Evolutionary conservation across 2,329 filamentous ascomycete genomes (phyloP).

Genomic region (Colletotrichum lindemuthianum): DNA sequence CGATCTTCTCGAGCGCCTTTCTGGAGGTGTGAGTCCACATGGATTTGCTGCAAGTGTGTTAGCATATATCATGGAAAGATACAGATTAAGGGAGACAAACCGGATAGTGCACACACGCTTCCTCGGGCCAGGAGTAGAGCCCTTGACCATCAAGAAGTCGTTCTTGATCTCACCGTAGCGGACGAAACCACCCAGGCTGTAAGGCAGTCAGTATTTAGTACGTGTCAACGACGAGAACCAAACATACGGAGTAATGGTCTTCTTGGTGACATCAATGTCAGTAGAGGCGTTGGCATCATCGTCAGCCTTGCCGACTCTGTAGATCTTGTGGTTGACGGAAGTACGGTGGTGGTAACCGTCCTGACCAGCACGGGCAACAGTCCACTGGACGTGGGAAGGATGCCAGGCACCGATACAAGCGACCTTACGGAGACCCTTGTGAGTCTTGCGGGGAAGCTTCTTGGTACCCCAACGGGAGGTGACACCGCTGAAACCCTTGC

Average conservation of each 20-base stretch:
- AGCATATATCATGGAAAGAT: too few relatives aligned
- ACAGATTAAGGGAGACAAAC: too few relatives aligned
- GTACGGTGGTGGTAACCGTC: conserved; percentile 99
- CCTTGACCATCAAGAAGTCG: conserved; percentile 98
- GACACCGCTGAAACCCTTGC: conserved; percentile 98
- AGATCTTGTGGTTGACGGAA: conserved; percentile 99
- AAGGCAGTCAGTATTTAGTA: conserved; percentile 45
- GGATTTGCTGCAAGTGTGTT: conserved; percentile 73
- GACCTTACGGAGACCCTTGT: conserved; percentile 99
- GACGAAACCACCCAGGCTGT: conserved; percentile 97
- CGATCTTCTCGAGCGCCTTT: conserved; percentile 97
- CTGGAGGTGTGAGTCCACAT: conserved; percentile 98
- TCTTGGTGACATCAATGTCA: conserved; percentile 97
- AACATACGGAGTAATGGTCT: conserved; percentile 98
- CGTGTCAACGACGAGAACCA: not conserved
- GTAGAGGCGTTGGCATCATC: conserved; percentile 94
- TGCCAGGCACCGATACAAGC: conserved; percentile 99
- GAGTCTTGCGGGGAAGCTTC: conserved; percentile 99
- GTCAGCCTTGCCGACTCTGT: conserved; percentile 94
- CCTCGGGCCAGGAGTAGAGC: conserved; percentile 96
- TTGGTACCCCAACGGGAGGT: conserved; percentile 99
- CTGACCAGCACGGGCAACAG: conserved; percentile 99
- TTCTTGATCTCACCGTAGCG: conserved; percentile 99
- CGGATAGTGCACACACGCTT: conserved; percentile 98
- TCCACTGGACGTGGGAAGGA: conserved; percentile 99